A percentile compares a stretch with the other conserved stretches of the same genome.
Conservation (phyloP, 1,284 basidiomycete genomes). For the Cutaneotrichosporon curvatum region DNA sequence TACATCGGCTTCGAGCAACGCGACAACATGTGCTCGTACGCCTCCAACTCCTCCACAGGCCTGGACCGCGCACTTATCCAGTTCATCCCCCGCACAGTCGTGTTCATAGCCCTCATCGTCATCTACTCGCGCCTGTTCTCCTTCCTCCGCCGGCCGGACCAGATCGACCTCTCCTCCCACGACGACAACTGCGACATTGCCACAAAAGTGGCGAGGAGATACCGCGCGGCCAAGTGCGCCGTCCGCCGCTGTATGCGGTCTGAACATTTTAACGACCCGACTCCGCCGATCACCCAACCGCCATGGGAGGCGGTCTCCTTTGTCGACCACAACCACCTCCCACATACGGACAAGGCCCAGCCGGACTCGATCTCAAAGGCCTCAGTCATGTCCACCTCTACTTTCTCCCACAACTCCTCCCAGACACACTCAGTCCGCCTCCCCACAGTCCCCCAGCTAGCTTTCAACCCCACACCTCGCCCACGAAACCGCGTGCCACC, state of each 20-base stretch:
- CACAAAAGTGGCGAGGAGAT: neutral
- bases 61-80: slow-evolving; percentile 36
- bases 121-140: slow-evolving; percentile 45
- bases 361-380: neutral
- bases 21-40: slow-evolving; percentile 39
- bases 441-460: too few relatives aligned
- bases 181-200: neutral
- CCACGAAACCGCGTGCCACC: neutral
- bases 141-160: slow-evolving; percentile 45
- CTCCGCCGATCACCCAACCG: neutral
- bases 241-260: too few relatives aligned
- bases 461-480: neutral
- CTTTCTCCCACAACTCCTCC: neutral
- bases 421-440: neutral
- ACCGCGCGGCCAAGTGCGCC: neutral
- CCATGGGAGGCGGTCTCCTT: slow-evolving; percentile 2
- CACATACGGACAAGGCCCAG: neutral
- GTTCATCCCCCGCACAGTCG: slow-evolving; percentile 38
- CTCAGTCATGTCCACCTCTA: neutral
- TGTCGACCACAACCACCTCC: neutral
- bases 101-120: slow-evolving; percentile 39
- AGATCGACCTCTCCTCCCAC: slow-evolving; percentile 32
- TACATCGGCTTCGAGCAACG: slow-evolving; percentile 25
- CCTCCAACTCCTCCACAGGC: slow-evolving; percentile 1
- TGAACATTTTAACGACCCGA: neutral